Evolutionary conservation across 352 stramenopile species (phyloP).

Genomic region (Aphanomyces astaci): DNA sequence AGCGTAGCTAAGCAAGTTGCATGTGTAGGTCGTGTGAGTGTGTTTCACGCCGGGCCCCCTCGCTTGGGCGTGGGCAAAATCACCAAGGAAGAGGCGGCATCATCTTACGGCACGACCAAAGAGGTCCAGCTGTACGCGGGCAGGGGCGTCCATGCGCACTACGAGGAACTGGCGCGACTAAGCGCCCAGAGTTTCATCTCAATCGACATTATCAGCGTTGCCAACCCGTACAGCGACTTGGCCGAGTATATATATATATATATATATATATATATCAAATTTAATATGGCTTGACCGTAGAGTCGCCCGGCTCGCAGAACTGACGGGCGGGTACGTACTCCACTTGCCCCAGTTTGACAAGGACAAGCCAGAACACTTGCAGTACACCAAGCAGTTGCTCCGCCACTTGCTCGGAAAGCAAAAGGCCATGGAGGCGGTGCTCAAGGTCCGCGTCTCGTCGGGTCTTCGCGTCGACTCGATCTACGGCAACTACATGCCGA

Average conservation of each 20-base stretch:
- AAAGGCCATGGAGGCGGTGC: conserved; percentile 75
- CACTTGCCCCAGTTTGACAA: conserved; percentile 86
- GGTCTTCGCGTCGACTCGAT: conserved; percentile 81
- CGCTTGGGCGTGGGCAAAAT: conserved; percentile 65
- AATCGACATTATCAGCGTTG: conserved; percentile 78
- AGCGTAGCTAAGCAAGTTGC: too few relatives aligned
- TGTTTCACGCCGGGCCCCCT: conserved; percentile 71
- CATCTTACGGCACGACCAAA: conserved; percentile 74
- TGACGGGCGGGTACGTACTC: conserved; percentile 77
- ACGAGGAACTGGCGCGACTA: conserved; percentile 52
- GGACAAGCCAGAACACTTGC: conserved; percentile 58
- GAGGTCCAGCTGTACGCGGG: conserved; percentile 80
- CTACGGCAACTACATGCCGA: conserved; percentile 72
- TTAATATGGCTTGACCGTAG: too few relatives aligned
- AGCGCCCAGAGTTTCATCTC: conserved; percentile 77
- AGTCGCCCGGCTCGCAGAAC: conserved; percentile 65
- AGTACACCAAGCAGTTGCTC: conserved; percentile 26
- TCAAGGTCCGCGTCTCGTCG: conserved; percentile 82
- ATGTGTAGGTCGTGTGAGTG: conserved; percentile 51
- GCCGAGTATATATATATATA: conserved; percentile 46
- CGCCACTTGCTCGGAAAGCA: conserved; percentile 61
- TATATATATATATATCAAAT: too few relatives aligned
- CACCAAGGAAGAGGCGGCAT: conserved; percentile 71
- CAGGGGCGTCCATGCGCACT: conserved; percentile 47
- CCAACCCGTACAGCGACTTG: conserved; percentile 74